Evolutionary conservation across 2,329 filamentous ascomycete genomes (phyloP), one percentile per base, ranked within the genome.

Genomic region (Aureobasidium musti): DNA sequence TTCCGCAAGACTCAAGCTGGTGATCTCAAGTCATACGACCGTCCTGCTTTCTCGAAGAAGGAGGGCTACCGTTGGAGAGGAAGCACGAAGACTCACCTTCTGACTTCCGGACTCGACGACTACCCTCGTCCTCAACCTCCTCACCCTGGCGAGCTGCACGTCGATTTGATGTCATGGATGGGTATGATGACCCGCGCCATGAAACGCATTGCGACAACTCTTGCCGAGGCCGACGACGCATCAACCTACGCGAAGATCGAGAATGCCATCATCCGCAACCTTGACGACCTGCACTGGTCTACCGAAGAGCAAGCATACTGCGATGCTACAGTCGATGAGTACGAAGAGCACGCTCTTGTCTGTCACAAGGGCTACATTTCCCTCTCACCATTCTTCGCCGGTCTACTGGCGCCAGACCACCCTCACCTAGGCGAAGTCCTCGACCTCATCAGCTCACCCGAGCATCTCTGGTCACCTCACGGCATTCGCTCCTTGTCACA

Each of bases 291-390:
- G 45, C 95, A 99, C 80, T 99, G 95, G 95, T 90, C 89, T 21
- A 86, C 91, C 65, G 84, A 89, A 72, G 85, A 89, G 3, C 87
- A 91, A 66, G 91, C 90, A 69, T 99, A 92, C 81, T 99, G 95
- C 76, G 95, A 99, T 76, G 92, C 92, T 1, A 97, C 92, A 0
- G 90, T 99, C 68, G 94, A 99, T 73, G 92, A 92, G 68, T 99
- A 91, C 75, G 95, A 99, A 77, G 95, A 99, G 79, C 89, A 91
- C 73, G 78, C 84, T 41, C 88, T 95, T 23, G 91, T 97, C 49
- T 99, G 95, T 80, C 95, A 98, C 81, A 97, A 96, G 79, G 95
- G 95, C 23, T 99, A 99, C 75, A 87, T 98, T 71, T 95, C 91
- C 26, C 83, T 99, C 33, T 95, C 97, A 78, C 95, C 95, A 1